A percentile compares a stretch with the other conserved stretches of the same genome.
Evolutionary conservation across 345 rosid species (phyloP).

Genomic region (Gossypium mustelinum): DNA sequence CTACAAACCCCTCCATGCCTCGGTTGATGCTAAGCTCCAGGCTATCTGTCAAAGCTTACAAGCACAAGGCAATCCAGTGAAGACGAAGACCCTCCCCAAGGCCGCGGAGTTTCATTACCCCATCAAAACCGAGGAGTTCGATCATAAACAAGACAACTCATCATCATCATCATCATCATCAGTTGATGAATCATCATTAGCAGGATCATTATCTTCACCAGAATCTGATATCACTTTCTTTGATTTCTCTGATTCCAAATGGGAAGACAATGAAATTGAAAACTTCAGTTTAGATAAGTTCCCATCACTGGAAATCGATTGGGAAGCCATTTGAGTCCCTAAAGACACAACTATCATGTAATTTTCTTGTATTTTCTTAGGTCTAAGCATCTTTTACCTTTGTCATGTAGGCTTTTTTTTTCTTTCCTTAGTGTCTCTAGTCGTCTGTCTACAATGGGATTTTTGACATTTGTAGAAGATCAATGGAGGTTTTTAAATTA

Average conservation of each 20-base stretch:
- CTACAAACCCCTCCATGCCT: conserved; percentile 76
- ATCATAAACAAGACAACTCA: conserved; percentile 30
- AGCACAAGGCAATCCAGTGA: conserved; percentile 46
- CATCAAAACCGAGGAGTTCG: conserved; percentile 27
- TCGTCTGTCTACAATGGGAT: conserved; percentile 46
- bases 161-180: conserved; percentile 25
- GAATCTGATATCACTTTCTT: conserved; percentile 54
- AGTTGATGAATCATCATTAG: conserved; percentile 47
- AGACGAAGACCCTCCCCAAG: background rate
- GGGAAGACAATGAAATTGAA: conserved; percentile 39
- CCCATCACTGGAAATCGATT: conserved; percentile 86
- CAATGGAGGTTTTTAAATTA: conserved; percentile 14
- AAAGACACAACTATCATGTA: conserved; percentile 3
- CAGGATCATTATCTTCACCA: conserved; percentile 53
- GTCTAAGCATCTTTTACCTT: background rate
- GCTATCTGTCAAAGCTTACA: conserved; percentile 72
- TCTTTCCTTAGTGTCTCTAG: background rate
- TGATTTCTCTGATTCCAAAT: conserved; percentile 41
- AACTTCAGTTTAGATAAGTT: conserved; percentile 50
- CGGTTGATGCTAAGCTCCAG: conserved; percentile 78
- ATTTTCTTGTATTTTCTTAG: conserved; percentile 1
- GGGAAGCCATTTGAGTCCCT: conserved; percentile 60
- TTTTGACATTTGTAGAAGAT: conserved; percentile 51
- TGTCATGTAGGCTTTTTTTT: background rate
- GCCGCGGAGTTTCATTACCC: conserved; percentile 17